Evolutionary conservation across 371 early-diverging fungal species (phyloP), one percentile per base, ranked within the genome.

Genomic region (Mortierella sp.): DNA sequence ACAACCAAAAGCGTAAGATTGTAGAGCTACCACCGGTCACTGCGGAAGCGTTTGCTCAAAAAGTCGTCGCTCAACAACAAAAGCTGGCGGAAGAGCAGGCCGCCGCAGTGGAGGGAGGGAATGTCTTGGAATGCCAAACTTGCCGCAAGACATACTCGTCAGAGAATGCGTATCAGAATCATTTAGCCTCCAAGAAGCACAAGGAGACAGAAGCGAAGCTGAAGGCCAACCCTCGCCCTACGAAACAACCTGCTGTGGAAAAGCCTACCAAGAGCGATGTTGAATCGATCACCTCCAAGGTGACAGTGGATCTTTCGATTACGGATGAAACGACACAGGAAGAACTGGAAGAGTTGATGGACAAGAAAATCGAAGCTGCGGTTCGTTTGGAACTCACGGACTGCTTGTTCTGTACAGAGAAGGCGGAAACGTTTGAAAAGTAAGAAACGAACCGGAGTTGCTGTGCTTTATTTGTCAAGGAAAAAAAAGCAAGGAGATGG

Each of bases 1-100:
- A 98, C 85, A 99, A 99, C 80, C 85, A 98, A 30, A 97, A 98
- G 82, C 87, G 97, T 58, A 96, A 94, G 70, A 90, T 96, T 21
- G 96, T 89, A 19, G 92, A 92, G 14, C 81, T 94, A 12, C 89
- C 94, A 0, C 95, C 98, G 19, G 90, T 99, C 7, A 71, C 89
- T 1, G 87, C 89, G 19, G 89, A 91, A 58, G 86, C 84, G 55
- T 99, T 98, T 84, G 87, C 89, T 12, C 83, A 85, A 58, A 86
- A 94, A 51, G 81, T 96, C 31, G 71, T 28, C 81, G 85, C 82
- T 16, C 86, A 87, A 64, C 73, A 84, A 57, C 71, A 71, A 55
- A 74, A 83, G 79, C 64, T 49, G 16, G 71, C 68, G 2, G 67
- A 70, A 1, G 68, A 60, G 26, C 64, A 64, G 53, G 81, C 74